Conservation (phyloP, 2,329 filamentous ascomycete species). For the Chaetomium strumarium region DNA sequence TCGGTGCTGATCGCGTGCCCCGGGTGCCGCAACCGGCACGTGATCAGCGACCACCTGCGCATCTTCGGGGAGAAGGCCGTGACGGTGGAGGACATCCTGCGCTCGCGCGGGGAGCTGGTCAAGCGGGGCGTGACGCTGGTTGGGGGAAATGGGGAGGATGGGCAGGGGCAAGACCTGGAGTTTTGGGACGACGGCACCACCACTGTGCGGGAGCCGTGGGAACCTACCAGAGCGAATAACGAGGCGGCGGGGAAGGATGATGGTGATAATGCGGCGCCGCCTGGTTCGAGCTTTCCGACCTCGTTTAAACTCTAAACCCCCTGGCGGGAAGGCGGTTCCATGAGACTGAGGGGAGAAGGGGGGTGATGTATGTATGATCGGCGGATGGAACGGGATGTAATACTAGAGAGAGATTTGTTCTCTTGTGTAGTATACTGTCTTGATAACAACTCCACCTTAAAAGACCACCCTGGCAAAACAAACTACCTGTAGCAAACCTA, state of each 20-base stretch:
- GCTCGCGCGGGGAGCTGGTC: constrained; percentile 66
- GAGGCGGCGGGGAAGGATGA: constrained; percentile 7
- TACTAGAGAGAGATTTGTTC: neutral
- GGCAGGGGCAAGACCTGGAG: constrained; percentile 79
- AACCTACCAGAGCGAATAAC: constrained; percentile 1
- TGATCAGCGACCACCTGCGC: constrained; percentile 83
- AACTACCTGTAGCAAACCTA: neutral
- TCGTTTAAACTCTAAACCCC: constrained; percentile 8
- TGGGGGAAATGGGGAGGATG: too few relatives aligned
- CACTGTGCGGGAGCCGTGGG: constrained; percentile 26
- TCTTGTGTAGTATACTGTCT: constrained; percentile 9
- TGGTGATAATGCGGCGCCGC: constrained; percentile 13
- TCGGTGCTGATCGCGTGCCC: constrained; percentile 88
- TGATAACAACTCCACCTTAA: neutral
- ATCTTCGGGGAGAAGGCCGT: constrained; percentile 68
- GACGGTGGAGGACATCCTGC: constrained; percentile 72
- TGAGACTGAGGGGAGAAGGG: too few relatives aligned
- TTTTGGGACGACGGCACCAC: constrained; percentile 73
- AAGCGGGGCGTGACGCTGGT: constrained; percentile 60
- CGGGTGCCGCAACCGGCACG: constrained; percentile 74
- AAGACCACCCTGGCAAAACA: neutral
- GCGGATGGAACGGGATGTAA: too few relatives aligned
- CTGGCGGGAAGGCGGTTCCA: too few relatives aligned
- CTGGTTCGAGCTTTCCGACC: constrained; percentile 29
- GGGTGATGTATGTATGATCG: too few relatives aligned